Evolutionary conservation across 2,329 filamentous ascomycete species (phyloP), one percentile per base, ranked within the genome.

Genomic region (Diaporthe amygdali): DNA sequence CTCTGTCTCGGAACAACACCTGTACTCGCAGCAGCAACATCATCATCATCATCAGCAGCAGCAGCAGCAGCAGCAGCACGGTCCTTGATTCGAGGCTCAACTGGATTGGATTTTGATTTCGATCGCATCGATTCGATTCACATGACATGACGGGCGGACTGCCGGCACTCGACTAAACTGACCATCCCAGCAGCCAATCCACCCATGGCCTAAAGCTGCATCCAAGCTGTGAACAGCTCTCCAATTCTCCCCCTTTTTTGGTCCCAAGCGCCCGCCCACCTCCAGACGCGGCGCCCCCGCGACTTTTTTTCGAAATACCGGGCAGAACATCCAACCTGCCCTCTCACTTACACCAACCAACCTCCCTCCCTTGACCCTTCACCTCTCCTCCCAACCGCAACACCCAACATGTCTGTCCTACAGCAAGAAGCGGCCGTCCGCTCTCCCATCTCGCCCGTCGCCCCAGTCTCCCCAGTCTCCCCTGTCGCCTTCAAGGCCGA

Each of bases 381-480:
- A 44, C 30, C 39, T 56, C 41, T 14, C 70, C 10, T 22, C 47
- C 34, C 66, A 64, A 66, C 55, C 30, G 7, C 64, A 39, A 30
- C 39, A 32, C n/a, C 39, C 66, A 72, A 34, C 71, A 81, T 81
- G 79, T 76, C 79, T 68, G 75, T 74, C 44, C 75, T 74, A 66
- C 78, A 78, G 68, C 77, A 79, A 66, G 77, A 79, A 70, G 75
- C 76, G 74, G 73, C 74, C 17, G 51, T 71, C 55, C 47, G 22
- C 47, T 41, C 63, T 41, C 69, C 72, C n/a, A 55, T 69, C 30
- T 64, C 68, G 69, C 74, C 68, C 71, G 75, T 66, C 63, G 76
- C 61, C 68, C 73, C 59, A 3, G 44, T 64, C 1, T 64, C 59
- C 41, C 69, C 72, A 32, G 46, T 69, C 30, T 68, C 68, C 68